These are phyloP conservation scores for Micractinium conductrix DNA, from an alignment of 139 green algal genomes.

Conservation along the genomic window DNA sequence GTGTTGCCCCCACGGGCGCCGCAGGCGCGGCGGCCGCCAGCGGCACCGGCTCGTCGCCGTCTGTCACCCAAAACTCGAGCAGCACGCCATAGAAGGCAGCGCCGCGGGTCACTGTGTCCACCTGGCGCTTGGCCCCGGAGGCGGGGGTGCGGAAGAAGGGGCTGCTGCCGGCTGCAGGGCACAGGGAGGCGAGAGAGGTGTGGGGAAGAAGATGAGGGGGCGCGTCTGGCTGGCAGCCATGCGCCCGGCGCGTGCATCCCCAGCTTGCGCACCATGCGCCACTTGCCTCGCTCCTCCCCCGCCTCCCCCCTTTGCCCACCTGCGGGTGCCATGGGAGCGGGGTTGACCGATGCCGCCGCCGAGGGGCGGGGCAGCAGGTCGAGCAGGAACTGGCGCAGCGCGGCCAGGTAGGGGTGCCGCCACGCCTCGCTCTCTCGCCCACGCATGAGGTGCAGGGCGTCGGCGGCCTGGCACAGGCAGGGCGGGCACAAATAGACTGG, in stretches of 20 bases:
- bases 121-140: constrained; percentile 12
- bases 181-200: too few species aligned
- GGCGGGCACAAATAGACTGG: too few species aligned
- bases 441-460: constrained; percentile 43
- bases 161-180: not conserved
- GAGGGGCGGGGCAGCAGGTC: constrained; percentile 65
- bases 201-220: too few species aligned
- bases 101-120: constrained; percentile 14
- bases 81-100: constrained; percentile 50
- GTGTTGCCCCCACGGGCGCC: not conserved
- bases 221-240: too few species aligned
- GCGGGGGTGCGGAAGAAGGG: constrained; percentile 28
- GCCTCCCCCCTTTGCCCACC: too few species aligned
- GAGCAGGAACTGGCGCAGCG: constrained; percentile 71
- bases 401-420: constrained; percentile 68
- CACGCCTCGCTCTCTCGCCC: constrained; percentile 21
- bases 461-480: constrained; percentile 42
- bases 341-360: not conserved
- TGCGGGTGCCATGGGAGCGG: not conserved
- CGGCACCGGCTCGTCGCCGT: constrained; percentile 70
- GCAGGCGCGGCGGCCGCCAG: not conserved
- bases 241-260: too few species aligned
- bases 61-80: constrained; percentile 85
- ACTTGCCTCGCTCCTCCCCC: too few species aligned
- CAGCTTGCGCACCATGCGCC: too few species aligned